phyloP scores from a whole-genome alignment of 2,329 filamentous ascomycete genomes.

The Graphium sp. region DNA sequence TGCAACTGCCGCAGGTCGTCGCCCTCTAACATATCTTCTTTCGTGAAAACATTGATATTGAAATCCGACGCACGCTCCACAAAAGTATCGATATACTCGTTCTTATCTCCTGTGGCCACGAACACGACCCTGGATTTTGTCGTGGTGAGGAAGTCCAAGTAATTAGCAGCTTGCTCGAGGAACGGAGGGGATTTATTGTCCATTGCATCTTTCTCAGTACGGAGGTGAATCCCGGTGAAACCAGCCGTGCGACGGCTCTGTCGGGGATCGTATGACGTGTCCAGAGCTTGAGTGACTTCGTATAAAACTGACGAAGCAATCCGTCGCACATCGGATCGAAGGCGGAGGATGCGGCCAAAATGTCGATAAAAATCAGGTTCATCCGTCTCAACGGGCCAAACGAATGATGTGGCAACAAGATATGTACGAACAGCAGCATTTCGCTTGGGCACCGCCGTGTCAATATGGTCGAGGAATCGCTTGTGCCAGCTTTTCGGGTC shows the following conservation, averaged over 20 bases:
- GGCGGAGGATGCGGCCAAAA: conserved; percentile 21
- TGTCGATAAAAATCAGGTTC: too few relatives aligned
- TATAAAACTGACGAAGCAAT: conserved; percentile 17
- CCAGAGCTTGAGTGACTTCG: too few relatives aligned
- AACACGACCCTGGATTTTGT: conserved; percentile 17
- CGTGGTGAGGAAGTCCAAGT: conserved; percentile 12
- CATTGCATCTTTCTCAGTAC: conserved; percentile 15
- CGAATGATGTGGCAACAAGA: too few relatives aligned
- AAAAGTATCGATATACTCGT: conserved; percentile 17
- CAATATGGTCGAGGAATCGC: conserved; percentile 11
- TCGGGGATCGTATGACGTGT: conserved; percentile 13
- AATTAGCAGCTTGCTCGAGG: conserved; percentile 13
- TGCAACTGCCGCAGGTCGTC: conserved; percentile 16
- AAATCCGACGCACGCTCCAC: conserved; percentile 15
- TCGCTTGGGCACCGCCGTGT: conserved; percentile 10
- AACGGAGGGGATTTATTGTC: conserved; percentile 12
- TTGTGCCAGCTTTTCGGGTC: conserved; percentile 7
- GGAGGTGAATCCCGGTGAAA: conserved; percentile 17
- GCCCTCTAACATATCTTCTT: conserved; percentile 21
- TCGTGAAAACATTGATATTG: conserved; percentile 21
- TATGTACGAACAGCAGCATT: too few relatives aligned
- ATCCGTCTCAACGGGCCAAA: too few relatives aligned
- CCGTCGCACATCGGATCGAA: conserved; percentile 14
- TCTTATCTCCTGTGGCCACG: conserved; percentile 21
- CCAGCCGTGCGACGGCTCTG: conserved; percentile 8